Conservation (phyloP, 768 basidiomycete genomes). For the Lentinula detonsa region DNA sequence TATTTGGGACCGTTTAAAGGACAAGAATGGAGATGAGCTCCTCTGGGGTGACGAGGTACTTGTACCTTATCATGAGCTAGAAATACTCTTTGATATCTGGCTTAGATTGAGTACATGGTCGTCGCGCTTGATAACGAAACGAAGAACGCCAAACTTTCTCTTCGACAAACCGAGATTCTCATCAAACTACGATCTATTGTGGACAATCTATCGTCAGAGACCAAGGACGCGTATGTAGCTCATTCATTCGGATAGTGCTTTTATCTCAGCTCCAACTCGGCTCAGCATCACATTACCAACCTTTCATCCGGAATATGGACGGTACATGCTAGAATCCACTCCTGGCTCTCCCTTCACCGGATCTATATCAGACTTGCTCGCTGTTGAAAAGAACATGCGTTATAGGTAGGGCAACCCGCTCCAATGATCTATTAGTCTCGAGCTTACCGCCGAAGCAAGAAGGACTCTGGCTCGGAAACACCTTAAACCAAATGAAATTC, state of each 20-base stretch:
- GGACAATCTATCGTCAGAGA: constrained; percentile 54
- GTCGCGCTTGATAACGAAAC: constrained; percentile 72
- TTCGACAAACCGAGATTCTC: constrained; percentile 95
- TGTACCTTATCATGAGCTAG: neutral
- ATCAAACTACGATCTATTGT: constrained; percentile 68
- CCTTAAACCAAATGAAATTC: constrained; percentile 80
- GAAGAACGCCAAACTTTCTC: constrained; percentile 81
- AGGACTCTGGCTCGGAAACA: constrained; percentile 70
- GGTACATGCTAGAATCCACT: constrained; percentile 98
- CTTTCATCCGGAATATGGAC: constrained; percentile 97
- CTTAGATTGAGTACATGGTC: constrained; percentile 94
- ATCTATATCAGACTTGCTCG: constrained; percentile 75
- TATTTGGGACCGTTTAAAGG: constrained; percentile 90
- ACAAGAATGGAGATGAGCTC: constrained; percentile 83
- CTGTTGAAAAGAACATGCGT: constrained; percentile 93
- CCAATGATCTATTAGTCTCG: neutral
- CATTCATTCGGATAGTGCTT: neutral
- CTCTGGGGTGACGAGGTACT: constrained; percentile 98
- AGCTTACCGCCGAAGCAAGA: constrained; percentile 44
- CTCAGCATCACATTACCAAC: constrained; percentile 70
- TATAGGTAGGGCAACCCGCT: constrained; percentile 52
- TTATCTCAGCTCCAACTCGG: neutral
- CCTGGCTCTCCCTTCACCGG: constrained; percentile 95
- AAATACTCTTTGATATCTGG: constrained; percentile 10
- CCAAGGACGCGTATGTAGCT: constrained; percentile 49